Evolutionary conservation across 2,329 filamentous ascomycete genomes (phyloP), one percentile per base, ranked within the genome.

Genomic region (Cytospora piceicola): DNA sequence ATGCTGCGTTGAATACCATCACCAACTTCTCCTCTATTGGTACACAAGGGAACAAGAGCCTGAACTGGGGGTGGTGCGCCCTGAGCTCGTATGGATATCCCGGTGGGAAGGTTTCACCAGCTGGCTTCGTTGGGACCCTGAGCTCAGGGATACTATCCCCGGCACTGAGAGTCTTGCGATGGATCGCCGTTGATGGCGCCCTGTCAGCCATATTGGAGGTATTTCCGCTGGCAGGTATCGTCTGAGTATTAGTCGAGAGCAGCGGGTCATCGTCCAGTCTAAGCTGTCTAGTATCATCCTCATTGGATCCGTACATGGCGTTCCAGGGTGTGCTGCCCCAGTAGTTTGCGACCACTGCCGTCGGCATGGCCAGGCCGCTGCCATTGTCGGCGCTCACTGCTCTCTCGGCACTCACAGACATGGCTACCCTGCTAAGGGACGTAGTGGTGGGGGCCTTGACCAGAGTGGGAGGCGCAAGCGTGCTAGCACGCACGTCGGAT

Each of bases 61-160:
- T 86, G 75, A 99, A 99, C 74, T 98, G 95, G 2, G 93, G 91
- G 73, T 97, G 93, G 75, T 99, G 96, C 4, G 91, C 89, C 72
- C 85, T 90, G 17, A 97, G 81, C 69, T 94, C 91, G 1, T 89
- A 78, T 0, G 95, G 95, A 75, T 99, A 99, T 71, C 90, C 87
- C 70, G 77, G 81, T 29, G 85, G 94, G 77, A 90, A 94, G 65
- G 80, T 84, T 73, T 88, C 87, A 66, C 73, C 78, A 42, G 74
- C 61, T 15, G 74, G 71, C 32, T 77, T 78, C 36, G 77, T 74
- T 22, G 70, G 69, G 36, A 60, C 15, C 3, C 70, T 65, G 36
- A 73, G 72, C 24, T 70, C 69, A 11, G 53, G 49, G 24, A 36
- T 53, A 36, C 61, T 66, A 39, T 54, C 66, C 2, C 66, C 66